Base-by-base conservation (phyloP, 2,329 filamentous ascomycete genomes). In the Rutstroemia sp. region DNA sequence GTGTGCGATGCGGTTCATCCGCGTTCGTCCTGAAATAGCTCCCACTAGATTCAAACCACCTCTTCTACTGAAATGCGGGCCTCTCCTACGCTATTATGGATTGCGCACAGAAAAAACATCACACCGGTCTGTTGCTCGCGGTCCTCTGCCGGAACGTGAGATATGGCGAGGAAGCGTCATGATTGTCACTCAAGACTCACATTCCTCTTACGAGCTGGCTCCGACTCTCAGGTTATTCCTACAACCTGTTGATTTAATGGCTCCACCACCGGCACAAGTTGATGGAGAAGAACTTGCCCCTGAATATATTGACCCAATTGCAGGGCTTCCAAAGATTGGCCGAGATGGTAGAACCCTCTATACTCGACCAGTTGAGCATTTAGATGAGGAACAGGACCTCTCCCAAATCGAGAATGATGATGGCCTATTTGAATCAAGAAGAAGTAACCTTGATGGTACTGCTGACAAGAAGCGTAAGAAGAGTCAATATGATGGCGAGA, bases 91-190 rank as follows among this genome's bases (percentile, higher is more conserved):
- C 58, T 99, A 95, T 70, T 92, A 87, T 55, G 94, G 95, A 19
- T 83, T 96, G 44, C 83, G 86, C 42, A 78, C 77, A 40, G 82
- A 95, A 71, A 67, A 69, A 27, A 68, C 73, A 34, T 71, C 69
- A 30, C 69, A 67, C 56, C 71, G 69, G 69, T 63, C 69, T 67
- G 61, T 44, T 58, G 67, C 61, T 64, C 53, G 53, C 21, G 72
- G 61, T 63, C 62, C 46, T 65, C 69, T 52, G 61, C 63, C 69
- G 30, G 84, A 89, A 45, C 81, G 83, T 51, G 89, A 96, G 65
- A 84, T 92, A 19, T 99, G 94, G 94, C 83, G 92, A 69, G 94
- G 94, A 5, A 95, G 84, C 58, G 80, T 97, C 57, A 91, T 99
- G 89, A 96, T 99, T 65, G 91, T 99, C 21, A 97, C 94, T 0